Conservation (phyloP, 2,329 filamentous ascomycete species). For the Pseudocercospora eumusae region DNA sequence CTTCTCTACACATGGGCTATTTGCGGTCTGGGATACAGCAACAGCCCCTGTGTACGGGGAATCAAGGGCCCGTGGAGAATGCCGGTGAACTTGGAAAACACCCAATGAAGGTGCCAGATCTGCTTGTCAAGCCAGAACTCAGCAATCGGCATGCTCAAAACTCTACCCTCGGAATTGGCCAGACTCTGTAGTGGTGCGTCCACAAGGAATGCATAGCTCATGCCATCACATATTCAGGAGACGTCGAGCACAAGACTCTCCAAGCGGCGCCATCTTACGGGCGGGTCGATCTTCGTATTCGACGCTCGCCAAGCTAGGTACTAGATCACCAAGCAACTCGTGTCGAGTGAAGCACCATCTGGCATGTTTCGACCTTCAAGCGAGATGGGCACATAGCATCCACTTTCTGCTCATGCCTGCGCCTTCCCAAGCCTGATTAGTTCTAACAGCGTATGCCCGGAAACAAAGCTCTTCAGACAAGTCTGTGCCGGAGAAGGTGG, state of each 20-base stretch:
- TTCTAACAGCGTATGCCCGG: neutral
- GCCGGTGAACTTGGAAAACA: no score
- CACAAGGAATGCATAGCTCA: neutral
- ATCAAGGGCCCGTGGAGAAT: no score
- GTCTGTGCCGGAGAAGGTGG: neutral
- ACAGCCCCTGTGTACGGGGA: no score
- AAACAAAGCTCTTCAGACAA: neutral
- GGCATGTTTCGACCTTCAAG: neutral
- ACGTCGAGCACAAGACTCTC: slow-evolving; percentile 4
- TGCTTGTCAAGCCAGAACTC: no score
- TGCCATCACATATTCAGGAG: neutral
- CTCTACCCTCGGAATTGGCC: no score
- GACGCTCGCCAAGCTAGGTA: neutral
- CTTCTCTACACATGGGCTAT: no score
- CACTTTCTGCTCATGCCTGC: neutral
- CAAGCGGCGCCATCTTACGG: neutral
- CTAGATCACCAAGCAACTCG: slow-evolving; percentile 3
- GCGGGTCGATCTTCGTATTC: neutral
- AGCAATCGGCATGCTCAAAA: no score
- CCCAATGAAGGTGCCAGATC: no score
- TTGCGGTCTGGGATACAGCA: no score
- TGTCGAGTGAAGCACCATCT: neutral
- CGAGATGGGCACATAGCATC: neutral
- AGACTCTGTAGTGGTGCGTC: no score
- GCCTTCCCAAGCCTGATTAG: neutral